These are phyloP conservation scores for Talaromyces nanjingensis DNA, from an alignment of 495 filamentous ascomycete genomes.

Conservation along the genomic window DNA sequence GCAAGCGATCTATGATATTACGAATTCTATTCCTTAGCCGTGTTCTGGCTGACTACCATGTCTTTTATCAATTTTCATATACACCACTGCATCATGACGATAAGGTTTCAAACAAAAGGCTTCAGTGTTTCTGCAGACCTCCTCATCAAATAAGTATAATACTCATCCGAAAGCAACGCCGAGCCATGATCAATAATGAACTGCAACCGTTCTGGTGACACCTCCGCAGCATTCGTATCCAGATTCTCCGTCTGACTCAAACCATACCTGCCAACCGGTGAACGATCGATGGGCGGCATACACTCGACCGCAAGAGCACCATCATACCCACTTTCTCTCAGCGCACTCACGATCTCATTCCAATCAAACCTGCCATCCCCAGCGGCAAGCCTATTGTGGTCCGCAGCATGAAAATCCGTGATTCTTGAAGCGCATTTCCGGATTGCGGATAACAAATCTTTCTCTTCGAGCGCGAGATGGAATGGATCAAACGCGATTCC, in stretches of 20 bases:
- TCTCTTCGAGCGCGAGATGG: conserved; percentile 21
- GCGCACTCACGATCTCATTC: conserved; percentile 14
- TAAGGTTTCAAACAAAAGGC: conserved; percentile 9
- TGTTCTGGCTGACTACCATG: background rate
- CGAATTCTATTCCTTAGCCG: background rate
- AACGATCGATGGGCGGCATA: conserved; percentile 23
- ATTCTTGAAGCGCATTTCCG: conserved; percentile 15
- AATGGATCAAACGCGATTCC: conserved; percentile 22
- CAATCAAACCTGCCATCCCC: conserved; percentile 20
- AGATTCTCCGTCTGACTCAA: conserved; percentile 10
- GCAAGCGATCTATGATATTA: background rate
- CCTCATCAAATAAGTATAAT: conserved; percentile 17
- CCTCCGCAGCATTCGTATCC: conserved; percentile 15
- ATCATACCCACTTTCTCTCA: conserved; percentile 17
- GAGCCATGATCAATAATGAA: conserved; percentile 22
- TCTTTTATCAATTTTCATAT: background rate
- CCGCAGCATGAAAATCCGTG: conserved; percentile 20
- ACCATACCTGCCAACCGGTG: conserved; percentile 12
- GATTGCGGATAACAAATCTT: conserved; percentile 16
- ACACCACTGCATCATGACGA: background rate
- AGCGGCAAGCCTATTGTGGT: conserved; percentile 19
- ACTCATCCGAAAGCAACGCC: conserved; percentile 19
- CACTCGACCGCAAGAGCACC: conserved; percentile 18
- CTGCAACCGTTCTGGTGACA: conserved; percentile 15
- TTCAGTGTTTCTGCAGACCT: conserved; percentile 15